Base-by-base conservation (phyloP, 73 alveolate genomes). In the Blepharisma stoltei region DNA sequence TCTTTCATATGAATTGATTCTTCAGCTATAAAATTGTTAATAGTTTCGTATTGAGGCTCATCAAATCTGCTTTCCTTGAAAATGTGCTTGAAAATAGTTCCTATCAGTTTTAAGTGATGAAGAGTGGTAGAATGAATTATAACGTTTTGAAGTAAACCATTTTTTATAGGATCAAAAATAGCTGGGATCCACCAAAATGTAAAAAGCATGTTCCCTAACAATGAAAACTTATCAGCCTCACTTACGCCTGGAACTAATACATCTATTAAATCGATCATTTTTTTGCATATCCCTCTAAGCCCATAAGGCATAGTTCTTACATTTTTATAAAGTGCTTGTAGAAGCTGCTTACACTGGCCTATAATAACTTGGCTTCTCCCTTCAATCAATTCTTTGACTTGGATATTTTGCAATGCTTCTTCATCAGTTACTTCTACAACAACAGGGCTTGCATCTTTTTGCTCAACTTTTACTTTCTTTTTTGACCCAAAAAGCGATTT, bases 141-240 rank as follows among this genome's bases (percentile, higher is more conserved):
- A 14, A 60, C 73, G 23, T 60, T 60, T 60, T 60, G 73, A 60
- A 60, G 73, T 38, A 60, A 25, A 5, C 73, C 73, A 25, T 60
- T 60, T 60, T 60, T 60, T 60, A 60, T 60, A 8, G 73, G 73
- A 38, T 60, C 73, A 60, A 60, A 60, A 60, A 60, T 20, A 14
- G 73, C 73, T 60, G 73, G 73, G 5, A 60, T 25, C 73, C 73
- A 60, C 73, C 73, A 60, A 38, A 20, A 9, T 1, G 73, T 60
- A 60, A 60, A 60, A 18, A 60, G 73, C 14, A 60, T 14, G 23
- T 60, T 60, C 45, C 73, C 73, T 14, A 60, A 47, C 38, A 60
- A 25, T n/a, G 73, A 14, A 25, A 18, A 25, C 23, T 60, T 60
- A 9, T 60, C 73, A 14, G 45, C 46, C 14, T 60, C 73, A 18